Base-by-base conservation (phyloP, 2,329 filamentous ascomycete genomes). In the Verticillium isaacii region DNA sequence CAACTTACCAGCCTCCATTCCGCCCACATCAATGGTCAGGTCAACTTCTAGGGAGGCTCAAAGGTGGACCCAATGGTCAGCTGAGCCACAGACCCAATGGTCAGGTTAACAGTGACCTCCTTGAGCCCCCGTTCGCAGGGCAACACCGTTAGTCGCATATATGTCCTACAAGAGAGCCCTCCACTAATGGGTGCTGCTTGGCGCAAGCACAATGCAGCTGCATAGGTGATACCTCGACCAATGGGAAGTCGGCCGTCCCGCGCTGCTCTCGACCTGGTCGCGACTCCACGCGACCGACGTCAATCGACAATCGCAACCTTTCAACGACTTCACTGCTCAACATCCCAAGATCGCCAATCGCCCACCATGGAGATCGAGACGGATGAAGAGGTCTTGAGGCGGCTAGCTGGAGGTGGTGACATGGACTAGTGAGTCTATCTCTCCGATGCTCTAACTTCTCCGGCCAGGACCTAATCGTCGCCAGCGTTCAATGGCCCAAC, bases 401-500 rank as follows among this genome's bases (percentile, higher is more conserved):
- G 66, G 63, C 75, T 86, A 66, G 83, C 85, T 25, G 71, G 75
- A n/a, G 85, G 85, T 65, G 80, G 77, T 19, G 68, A 76, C 19
- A 81, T 88, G 65, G 81, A 86, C 69, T 81, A 80, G 86, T 88
- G 76, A 74, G 84, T 71, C 63, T 32, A 8, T 32, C 8, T 11
- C 32, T 17, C 32, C 54, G 32, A 29, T 32, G 25, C 54, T 32
- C 52, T 32, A 32, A 32, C 19, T 12, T 50, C 25, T 56, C 11
- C 12, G 54, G 15, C 54, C 54, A 32, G 25, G 54, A 32, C 54
- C 54, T 56, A 32, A 56, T 56, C 54, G 7, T 70, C 71, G 69
- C 65, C 73, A 93, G 90, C 70, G 81, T 84, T 62, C 82, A 83
- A 72, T 94, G 91, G 91, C 87, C 88, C 37, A 77, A 77, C 62